phyloP scores from a whole-genome alignment of 176 grass and related monocot species.

The Echinochloa phyllopogon region DNA sequence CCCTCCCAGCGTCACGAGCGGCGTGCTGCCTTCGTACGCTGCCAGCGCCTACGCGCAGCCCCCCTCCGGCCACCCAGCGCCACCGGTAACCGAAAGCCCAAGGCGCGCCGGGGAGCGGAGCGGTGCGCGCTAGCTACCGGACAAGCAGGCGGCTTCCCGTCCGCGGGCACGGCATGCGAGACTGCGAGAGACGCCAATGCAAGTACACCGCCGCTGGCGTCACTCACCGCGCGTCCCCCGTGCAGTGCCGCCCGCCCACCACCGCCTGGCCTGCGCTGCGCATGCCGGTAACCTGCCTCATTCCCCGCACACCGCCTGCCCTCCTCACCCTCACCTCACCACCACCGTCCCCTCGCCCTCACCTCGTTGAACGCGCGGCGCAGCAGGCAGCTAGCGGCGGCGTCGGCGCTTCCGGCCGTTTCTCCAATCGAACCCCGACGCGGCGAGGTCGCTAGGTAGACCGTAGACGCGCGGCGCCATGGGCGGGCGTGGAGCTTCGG shows the following conservation, averaged over 20 bases:
- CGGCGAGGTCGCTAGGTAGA: too few species aligned
- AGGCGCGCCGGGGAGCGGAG: not conserved
- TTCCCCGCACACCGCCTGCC: not conserved
- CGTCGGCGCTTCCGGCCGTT: not conserved
- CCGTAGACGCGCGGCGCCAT: constrained; percentile 11
- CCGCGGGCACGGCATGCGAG: constrained; percentile 2
- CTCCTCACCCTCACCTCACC: not conserved
- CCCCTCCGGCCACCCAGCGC: not conserved
- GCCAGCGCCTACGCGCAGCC: not conserved
- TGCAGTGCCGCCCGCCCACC: not conserved
- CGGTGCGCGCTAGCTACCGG: constrained; percentile 10
- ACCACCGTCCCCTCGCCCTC: not conserved
- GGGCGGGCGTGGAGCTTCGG: constrained; percentile 33
- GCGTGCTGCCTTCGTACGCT: too few species aligned
- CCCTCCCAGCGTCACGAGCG: not conserved
- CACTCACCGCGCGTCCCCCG: not conserved
- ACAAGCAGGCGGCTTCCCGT: not conserved
- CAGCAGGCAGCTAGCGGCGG: not conserved
- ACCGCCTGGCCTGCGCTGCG: not conserved
- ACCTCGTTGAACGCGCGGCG: not conserved
- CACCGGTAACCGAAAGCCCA: constrained; percentile 33
- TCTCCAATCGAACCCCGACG: too few species aligned
- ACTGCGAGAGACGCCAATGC: not conserved
- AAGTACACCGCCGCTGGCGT: constrained; percentile 7
- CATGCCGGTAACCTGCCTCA: not conserved